Conservation (phyloP, 257 asterid species). For the Solanum neorickii region DNA sequence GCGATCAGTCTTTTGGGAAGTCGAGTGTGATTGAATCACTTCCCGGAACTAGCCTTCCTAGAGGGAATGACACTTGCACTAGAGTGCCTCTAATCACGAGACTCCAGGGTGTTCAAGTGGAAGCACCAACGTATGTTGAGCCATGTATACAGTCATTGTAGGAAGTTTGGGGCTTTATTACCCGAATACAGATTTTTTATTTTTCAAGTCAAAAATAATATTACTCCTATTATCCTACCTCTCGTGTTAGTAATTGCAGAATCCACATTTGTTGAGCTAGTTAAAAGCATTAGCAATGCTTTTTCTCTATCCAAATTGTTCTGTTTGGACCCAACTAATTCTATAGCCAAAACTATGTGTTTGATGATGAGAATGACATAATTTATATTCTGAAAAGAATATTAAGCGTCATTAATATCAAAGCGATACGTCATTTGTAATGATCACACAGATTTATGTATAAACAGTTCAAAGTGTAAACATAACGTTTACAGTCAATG, state of each 20-base stretch:
- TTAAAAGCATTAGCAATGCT: background rate
- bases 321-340: background rate
- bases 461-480: too few species aligned
- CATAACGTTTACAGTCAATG: too few species aligned
- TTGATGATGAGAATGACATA: too few species aligned
- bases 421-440: too few species aligned
- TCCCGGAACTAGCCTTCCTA: too few species aligned
- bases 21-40: too few species aligned
- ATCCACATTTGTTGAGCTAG: background rate
- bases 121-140: background rate
- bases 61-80: too few species aligned
- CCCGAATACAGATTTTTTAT: background rate
- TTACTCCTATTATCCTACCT: background rate
- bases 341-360: background rate
- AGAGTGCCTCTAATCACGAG: too few species aligned
- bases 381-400: too few species aligned
- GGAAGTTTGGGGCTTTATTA: background rate
- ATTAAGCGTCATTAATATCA: accelerated
- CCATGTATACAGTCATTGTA: background rate
- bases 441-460: too few species aligned
- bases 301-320: background rate
- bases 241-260: background rate
- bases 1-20: too few species aligned
- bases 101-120: background rate
- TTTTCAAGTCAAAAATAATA: too few species aligned